Conservation (phyloP, 306 rosid genomes). For the Cucurbita pepo region DNA sequence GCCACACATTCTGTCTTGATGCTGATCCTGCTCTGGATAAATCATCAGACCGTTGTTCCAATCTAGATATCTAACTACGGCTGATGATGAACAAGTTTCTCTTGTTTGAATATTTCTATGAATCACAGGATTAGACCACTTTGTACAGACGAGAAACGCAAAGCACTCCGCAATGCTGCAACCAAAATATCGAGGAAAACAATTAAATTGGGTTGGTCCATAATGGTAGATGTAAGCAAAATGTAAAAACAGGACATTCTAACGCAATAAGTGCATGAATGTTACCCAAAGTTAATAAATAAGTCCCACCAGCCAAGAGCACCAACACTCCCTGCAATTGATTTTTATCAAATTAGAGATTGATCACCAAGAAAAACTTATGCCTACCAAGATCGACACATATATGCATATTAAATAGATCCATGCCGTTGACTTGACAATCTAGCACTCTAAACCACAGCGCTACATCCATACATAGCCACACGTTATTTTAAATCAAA, state of each 20-base stretch:
- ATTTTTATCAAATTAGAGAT: slow-evolving; percentile 9
- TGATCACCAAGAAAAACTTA: not conserved
- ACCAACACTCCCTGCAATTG: slow-evolving; percentile 59
- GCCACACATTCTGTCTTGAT: slow-evolving; percentile 52
- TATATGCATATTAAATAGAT: not conserved
- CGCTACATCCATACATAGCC: not conserved
- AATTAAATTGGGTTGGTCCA: not conserved
- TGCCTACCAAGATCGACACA: not conserved
- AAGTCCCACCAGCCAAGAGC: slow-evolving; percentile 99
- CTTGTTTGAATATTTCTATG: slow-evolving; percentile 52
- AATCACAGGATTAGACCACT: slow-evolving; percentile 97
- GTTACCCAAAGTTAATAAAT: slow-evolving; percentile 83
- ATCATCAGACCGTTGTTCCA: slow-evolving; percentile 66
- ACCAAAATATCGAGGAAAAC: not conserved
- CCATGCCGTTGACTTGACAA: not conserved
- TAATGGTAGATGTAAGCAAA: slow-evolving; percentile 13
- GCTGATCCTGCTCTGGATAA: slow-evolving; percentile 63
- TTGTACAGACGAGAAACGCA: slow-evolving; percentile 95
- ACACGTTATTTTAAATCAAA: not conserved
- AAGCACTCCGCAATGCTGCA: slow-evolving; percentile 92
- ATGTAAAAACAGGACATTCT: slow-evolving; percentile 6
- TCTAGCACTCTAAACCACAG: not conserved
- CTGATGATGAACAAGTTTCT: slow-evolving; percentile 69
- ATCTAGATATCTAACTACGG: slow-evolving; percentile 68
- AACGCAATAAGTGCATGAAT: slow-evolving; percentile 8